Evolutionary conservation across 257 asterid species (phyloP), one percentile per base, ranked within the genome.

Genomic region (Nyctanthes arbortristis): DNA sequence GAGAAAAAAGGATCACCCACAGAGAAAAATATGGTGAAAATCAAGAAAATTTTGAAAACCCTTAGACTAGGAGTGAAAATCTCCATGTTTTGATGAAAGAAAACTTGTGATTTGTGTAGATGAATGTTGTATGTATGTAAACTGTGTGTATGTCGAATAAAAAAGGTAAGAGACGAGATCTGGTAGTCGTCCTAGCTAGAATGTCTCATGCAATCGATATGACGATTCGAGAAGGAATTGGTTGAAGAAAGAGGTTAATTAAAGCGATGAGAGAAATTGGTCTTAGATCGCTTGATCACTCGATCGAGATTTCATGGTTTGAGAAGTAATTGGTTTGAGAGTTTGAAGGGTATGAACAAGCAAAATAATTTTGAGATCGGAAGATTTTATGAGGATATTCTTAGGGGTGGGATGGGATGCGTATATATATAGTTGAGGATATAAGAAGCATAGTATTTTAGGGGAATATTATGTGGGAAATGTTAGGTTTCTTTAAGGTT

Each of bases 1-100:
- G 79, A 68, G 34, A 55, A 24, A 34, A 31, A 40, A 2, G 2
- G 30, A 63, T 52, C 27, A 20, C 13, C 30, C 10, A 67, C 20
- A 18, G 59, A 11, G 62, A 73, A 18, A 6, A 47, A 27, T 37
- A 69, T 11, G 57, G 8, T 2, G 33, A 67, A 61, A 61, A 29
- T 9, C 39, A 69, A 36, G 54, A 29, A 62, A 37, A 65, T 36
- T 63, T 18, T 31, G 4, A 10, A 14, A 14, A 40, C 4, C 20
- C 33, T 20, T 37, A 29, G 13, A 45, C 31, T 29, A 29, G 16
- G 5, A 13, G 1, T 45, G 32, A 37, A 18, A 75, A 74, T 66
- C 29, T 66, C 65, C 45, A 66, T 61, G n/a, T 7, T 43, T 0
- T 4, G 7, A 4, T 43, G 54, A 16, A 43, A 43, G 22, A 4